Evolutionary conservation across 257 asterid genomes (phyloP), one percentile per base, ranked within the genome.

Genomic region (Hygrophila difformis): DNA sequence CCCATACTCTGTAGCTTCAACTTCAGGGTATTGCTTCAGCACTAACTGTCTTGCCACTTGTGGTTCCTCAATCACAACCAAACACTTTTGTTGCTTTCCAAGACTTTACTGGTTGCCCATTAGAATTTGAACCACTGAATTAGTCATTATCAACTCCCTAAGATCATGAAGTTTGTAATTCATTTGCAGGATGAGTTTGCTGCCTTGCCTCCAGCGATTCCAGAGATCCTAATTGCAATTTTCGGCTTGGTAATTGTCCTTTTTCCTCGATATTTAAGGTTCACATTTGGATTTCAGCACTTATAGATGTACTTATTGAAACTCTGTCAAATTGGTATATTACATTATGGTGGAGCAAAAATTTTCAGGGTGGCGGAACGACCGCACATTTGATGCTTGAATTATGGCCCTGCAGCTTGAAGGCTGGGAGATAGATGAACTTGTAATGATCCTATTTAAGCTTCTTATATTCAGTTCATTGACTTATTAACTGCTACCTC

Each of bases 141-240:
- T 2, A 39, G 8, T 17, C 26, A 6, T 8, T 1, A 41, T 41
- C 18, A 13, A 41, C 11, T 51, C 49, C 28, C 22, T 47, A 8
- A 8, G 31, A 26, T 20, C 51, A 6, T 18, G 42, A 15, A 18
- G 31, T 49, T 19, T 24, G 31, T 15, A n/a, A n/a, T n/a, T n/a
- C n/a, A n/a, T n/a, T n/a, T 54, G 64, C 78, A 84, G 93, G 95
- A 84, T 66, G 93, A 84, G 66, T 76, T 78, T 63, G 84, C 77
- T 45, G 44, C 74, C 47, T 65, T 84, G 63, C 87, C 95, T 4
- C 70, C 77, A 12, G 55, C 78, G 56, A 70, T 81, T 53, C 93
- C 93, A 28, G 40, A 44, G 50, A 93, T 93, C n/a, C 84, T 91
- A 0, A 66, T 84, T 39, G 91, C 93, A 9, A 78, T 84, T 41